Conservation (phyloP, 2,329 filamentous ascomycete species). For the Fusarium miscanthi region DNA sequence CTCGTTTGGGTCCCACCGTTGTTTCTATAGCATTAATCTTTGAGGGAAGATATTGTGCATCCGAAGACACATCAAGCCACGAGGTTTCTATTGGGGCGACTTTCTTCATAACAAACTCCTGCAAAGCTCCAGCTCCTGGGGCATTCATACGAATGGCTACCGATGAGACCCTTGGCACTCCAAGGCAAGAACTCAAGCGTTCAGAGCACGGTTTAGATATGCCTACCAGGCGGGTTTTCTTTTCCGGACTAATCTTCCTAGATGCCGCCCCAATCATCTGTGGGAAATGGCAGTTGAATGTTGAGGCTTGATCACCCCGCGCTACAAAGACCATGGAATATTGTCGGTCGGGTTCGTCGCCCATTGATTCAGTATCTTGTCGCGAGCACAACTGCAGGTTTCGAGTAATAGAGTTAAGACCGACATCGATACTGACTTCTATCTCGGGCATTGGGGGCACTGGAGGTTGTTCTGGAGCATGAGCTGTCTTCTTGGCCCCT, state of each 20-base stretch:
- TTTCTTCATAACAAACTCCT: slow-evolving; percentile 64
- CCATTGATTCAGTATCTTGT: neutral
- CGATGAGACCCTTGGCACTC: slow-evolving; percentile 72
- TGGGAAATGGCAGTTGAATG: slow-evolving; percentile 70
- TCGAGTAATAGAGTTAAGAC: slow-evolving; percentile 72
- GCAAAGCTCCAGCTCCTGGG: slow-evolving; percentile 65
- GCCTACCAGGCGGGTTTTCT: slow-evolving; percentile 67
- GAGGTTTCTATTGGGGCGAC: slow-evolving; percentile 63
- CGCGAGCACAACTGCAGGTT: slow-evolving; percentile 61
- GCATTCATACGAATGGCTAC: slow-evolving; percentile 68
- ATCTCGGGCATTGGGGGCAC: slow-evolving; percentile 60
- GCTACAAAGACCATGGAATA: slow-evolving; percentile 69
- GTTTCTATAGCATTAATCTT: slow-evolving; percentile 52
- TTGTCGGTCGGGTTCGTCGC: slow-evolving; percentile 8
- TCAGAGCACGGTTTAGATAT: slow-evolving; percentile 70
- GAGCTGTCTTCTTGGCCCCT: slow-evolving; percentile 45
- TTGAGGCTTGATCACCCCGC: slow-evolving; percentile 66
- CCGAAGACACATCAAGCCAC: slow-evolving; percentile 58
- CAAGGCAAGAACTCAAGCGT: slow-evolving; percentile 66
- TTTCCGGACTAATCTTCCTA: slow-evolving; percentile 50
- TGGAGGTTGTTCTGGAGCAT: slow-evolving; percentile 46
- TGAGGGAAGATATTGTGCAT: slow-evolving; percentile 46
- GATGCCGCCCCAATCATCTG: slow-evolving; percentile 65
- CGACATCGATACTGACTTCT: slow-evolving; percentile 68
- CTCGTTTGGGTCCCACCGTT: slow-evolving; percentile 49